Conservation (phyloP, 1,284 basidiomycete species). For the Puccinia polysora region DNA sequence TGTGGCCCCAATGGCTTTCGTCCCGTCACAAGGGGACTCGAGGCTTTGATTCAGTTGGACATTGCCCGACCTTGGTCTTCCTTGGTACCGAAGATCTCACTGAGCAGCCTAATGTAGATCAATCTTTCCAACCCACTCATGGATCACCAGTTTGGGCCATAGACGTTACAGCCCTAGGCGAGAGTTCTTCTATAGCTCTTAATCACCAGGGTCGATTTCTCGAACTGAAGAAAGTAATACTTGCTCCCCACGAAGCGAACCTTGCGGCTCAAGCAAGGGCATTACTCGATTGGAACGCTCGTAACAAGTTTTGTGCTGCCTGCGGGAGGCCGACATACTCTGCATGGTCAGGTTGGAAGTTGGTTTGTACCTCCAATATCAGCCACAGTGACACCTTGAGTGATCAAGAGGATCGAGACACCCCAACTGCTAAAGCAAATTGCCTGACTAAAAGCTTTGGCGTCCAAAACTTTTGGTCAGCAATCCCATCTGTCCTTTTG, state of each 20-base stretch:
- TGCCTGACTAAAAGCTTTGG: conserved; percentile 17
- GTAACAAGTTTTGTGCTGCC: conserved; percentile 84
- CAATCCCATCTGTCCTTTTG: background rate
- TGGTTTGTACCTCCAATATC: conserved; percentile 67
- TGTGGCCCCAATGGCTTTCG: conserved; percentile 17
- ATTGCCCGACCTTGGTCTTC: conserved; percentile 20
- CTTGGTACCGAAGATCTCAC: conserved; percentile 11
- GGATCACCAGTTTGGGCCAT: conserved; percentile 30
- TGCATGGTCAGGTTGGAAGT: conserved; percentile 93
- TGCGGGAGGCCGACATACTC: conserved; percentile 79
- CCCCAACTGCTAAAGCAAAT: conserved; percentile 65
- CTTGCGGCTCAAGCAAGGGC: conserved; percentile 72
- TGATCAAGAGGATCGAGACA: conserved; percentile 60
- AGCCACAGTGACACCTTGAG: conserved; percentile 62
- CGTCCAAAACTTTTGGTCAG: conserved; percentile 39
- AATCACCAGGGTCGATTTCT: background rate
- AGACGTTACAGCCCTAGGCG: background rate
- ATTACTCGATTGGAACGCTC: conserved; percentile 80
- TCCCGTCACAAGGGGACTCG: background rate
- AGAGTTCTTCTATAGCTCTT: background rate
- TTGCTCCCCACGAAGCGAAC: conserved; percentile 63
- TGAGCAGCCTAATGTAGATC: background rate
- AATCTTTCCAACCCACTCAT: conserved; percentile 6
- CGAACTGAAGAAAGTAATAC: conserved; percentile 5
- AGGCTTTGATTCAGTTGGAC: background rate